Conservation (phyloP, 345 rosid species). For the Eucalyptus lansdowneana region DNA sequence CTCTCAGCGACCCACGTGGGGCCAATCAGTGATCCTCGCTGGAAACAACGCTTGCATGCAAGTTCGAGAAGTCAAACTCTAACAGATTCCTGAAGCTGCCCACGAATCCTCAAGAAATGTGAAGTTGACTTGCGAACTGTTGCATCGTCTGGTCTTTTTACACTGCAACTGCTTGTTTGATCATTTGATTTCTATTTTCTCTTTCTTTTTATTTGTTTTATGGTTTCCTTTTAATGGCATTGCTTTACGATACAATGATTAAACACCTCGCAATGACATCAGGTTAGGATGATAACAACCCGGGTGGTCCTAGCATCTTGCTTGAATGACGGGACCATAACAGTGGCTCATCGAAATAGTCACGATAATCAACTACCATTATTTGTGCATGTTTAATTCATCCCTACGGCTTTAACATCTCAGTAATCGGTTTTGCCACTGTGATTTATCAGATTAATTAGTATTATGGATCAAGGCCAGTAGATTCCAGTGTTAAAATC, state of each 20-base stretch:
- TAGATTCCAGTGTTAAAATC: background rate
- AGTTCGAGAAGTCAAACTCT: conserved; percentile 16
- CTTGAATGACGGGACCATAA: conserved; percentile 23
- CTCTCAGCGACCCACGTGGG: conserved; percentile 6
- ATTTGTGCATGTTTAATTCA: background rate
- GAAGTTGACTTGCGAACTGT: conserved; percentile 18
- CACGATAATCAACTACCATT: background rate
- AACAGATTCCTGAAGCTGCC: conserved; percentile 23
- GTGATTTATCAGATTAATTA: background rate
- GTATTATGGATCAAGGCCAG: background rate
- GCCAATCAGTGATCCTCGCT: background rate
- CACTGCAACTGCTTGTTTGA: background rate
- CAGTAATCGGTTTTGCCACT: background rate
- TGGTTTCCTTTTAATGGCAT: background rate
- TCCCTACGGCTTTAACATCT: background rate
- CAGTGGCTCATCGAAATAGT: background rate
- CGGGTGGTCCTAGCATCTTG: conserved; percentile 14
- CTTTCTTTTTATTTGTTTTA: background rate
- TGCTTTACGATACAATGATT: conserved; percentile 5
- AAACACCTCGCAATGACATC: background rate
- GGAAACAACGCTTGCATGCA: background rate
- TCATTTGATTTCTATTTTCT: background rate
- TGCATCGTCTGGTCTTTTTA: background rate
- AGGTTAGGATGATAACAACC: background rate
- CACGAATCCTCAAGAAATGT: background rate